phyloP scores from a whole-genome alignment of 116 monocot species.

The Cymodocea nodosa region DNA sequence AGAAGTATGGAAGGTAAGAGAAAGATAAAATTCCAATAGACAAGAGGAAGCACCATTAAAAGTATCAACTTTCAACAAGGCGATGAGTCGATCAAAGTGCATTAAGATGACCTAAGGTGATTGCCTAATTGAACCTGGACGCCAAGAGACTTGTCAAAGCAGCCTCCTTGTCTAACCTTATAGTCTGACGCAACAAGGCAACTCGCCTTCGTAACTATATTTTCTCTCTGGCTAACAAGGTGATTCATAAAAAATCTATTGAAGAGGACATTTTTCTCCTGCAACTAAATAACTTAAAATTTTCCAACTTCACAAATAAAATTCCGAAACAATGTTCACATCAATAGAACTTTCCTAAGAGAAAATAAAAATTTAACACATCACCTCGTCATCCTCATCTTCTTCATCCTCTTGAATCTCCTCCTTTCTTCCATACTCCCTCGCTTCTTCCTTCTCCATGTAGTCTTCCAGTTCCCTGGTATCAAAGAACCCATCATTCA shows the following conservation, averaged over 20 bases:
- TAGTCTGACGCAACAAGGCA: too few species aligned
- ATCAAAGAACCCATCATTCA: conserved; percentile 43
- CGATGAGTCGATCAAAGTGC: too few species aligned
- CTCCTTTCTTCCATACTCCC: conserved; percentile 6
- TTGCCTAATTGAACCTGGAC: background rate
- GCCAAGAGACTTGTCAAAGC: too few species aligned
- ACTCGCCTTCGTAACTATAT: too few species aligned
- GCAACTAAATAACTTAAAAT: background rate
- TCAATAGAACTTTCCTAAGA: background rate
- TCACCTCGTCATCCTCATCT: conserved; percentile 10
- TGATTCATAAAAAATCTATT: background rate
- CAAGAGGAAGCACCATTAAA: too few species aligned
- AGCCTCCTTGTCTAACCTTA: too few species aligned
- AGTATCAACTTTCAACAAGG: too few species aligned
- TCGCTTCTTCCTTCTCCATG: conserved; percentile 6
- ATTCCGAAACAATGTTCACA: background rate
- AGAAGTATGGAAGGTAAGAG: too few species aligned
- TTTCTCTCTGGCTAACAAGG: too few species aligned
- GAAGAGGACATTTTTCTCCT: too few species aligned
- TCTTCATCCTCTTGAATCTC: conserved; percentile 11
- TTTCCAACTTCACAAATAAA: too few species aligned
- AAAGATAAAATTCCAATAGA: too few species aligned
- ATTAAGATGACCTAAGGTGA: background rate
- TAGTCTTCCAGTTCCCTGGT: conserved; percentile 32
- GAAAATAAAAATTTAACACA: background rate